Evolutionary conservation across 1,139 yeast genomes (phyloP).

Genomic region (Saccharomycopsis hybrid): DNA sequence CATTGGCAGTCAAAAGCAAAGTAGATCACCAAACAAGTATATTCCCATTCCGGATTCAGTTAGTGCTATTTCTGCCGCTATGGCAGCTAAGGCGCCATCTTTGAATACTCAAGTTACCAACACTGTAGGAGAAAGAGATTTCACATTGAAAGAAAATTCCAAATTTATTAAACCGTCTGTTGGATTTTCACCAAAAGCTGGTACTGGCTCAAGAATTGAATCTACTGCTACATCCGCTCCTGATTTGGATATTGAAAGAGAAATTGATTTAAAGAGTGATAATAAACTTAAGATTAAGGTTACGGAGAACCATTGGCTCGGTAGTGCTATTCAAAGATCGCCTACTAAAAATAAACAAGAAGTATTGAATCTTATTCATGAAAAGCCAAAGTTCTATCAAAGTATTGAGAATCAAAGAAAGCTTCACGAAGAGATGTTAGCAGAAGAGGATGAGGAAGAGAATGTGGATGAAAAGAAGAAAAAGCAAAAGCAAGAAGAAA

Average conservation of each 20-base stretch:
- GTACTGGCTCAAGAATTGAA: background rate
- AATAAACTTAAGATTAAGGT: constrained; percentile 17
- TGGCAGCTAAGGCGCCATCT: constrained; percentile 19
- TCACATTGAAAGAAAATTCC: constrained; percentile 13
- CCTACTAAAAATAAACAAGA: constrained; percentile 17
- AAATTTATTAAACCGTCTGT: constrained; percentile 13
- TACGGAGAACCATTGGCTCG: constrained; percentile 20
- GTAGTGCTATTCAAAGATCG: constrained; percentile 19
- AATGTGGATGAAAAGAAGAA: background rate
- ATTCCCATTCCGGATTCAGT: constrained; percentile 19
- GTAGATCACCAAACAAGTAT: constrained; percentile 1
- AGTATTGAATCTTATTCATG: constrained; percentile 12
- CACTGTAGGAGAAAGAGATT: constrained; percentile 19
- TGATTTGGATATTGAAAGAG: constrained; percentile 14
- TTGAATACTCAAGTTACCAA: constrained; percentile 8
- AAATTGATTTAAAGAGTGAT: constrained; percentile 12
- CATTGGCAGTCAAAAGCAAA: background rate
- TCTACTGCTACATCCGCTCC: background rate
- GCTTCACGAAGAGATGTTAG: background rate
- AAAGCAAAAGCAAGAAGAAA: background rate
- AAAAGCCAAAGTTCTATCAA: constrained; percentile 18
- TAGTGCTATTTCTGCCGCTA: constrained; percentile 19
- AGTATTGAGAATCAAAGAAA: constrained; percentile 7
- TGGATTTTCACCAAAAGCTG: constrained; percentile 3
- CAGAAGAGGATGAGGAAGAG: constrained; percentile 5